Base-by-base conservation (phyloP, 176 grass and related monocot species). In the Oryza meridionalis region DNA sequence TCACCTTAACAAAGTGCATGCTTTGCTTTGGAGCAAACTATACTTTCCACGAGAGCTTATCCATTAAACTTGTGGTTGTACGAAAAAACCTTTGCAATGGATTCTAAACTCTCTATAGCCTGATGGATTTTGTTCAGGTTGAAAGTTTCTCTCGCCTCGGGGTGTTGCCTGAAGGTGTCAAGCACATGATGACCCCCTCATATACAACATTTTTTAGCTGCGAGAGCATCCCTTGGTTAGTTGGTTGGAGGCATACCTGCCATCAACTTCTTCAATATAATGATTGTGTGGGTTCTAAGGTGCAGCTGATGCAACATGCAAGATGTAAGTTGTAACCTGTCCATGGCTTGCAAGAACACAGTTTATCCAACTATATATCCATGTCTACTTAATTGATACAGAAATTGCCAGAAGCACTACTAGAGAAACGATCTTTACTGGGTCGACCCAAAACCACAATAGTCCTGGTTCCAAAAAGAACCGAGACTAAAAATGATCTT, bases 271-370 rank as follows among this genome's bases (percentile, higher is more conserved):
- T 50, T 44, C 49, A 0, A n/a, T n/a, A n/a, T n/a, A n/a, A 62
- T 35, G 80, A 82, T 12, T 9, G 35, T 31, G 45, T 25, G 4
- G 1, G 29, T 29, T 25, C 78, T 33, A 1, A 82, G 68, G 2
- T 72, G 49, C 49, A 72, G 80, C 22, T 15, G 35, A 8, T 72
- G 68, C 32, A 82, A 31, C 22, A 50, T 62, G 8, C 32, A 82
- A 31, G 33, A 50, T 62, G 8, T 3, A 0, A 5, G 21, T 6
- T 35, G 33, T 3, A 35, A 35, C 22, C 43, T 17, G 1, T 71
- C 5, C 2, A 0, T 17, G 77, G 77, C 43, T 13, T 4, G 49
- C 2, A 38, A 80, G 2, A 0, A 67, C 77, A 2, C 63, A 69
- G 4, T 9, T 65, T 45, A 9, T 65, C 69, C 7, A 80, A 9